Evolutionary conservation across 805 yeast genomes (phyloP), one percentile per base, ranked within the genome.

Genomic region (Kodamaea kakaduensis): DNA sequence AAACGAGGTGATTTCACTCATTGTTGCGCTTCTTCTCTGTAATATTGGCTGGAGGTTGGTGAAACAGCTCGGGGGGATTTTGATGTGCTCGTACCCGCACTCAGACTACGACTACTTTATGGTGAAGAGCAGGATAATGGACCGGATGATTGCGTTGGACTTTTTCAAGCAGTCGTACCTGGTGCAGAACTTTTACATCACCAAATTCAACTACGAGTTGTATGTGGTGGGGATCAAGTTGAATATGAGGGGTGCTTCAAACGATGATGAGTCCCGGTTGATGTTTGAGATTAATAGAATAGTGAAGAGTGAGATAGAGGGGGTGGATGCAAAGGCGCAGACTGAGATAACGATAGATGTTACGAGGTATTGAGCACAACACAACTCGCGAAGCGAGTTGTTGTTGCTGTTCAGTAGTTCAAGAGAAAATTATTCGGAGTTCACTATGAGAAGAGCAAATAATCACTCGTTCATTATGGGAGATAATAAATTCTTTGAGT

Each of bases 221-320:
- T 77, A 69, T 45, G 67, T 84, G 16, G 74, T 80, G 2, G 70
- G 85, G 3, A 42, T 81, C 12, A 69, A 64, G 37, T 45, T 84
- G 3, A 56, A 54, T 14, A 77, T 84, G 82, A 56, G 61, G 31
- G 89, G 89, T n/a, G 84, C 81, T 1, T 74, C 83, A 3, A 76
- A 75, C 42, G 85, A 81, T 37, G 88, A 82, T 30, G 90, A 83
- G 52, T 56, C 76, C 1, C 58, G 66, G 20, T 49, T 84, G 21
- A 54, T 83, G 27, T 69, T 67, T 40, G 78, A 78, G 39, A 58
- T 73, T 2, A 55, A 59, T 26, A 60, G 71, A 21, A 55, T 75
- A 6, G 58, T 78, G 3, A 51, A 59, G 26, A 58, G 54, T 10
- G 51, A 61, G 10, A 43, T 72, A 38, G 45, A 45, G 18, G 48